phyloP scores from a whole-genome alignment of 305 asterid species.

The Withania somnifera region DNA sequence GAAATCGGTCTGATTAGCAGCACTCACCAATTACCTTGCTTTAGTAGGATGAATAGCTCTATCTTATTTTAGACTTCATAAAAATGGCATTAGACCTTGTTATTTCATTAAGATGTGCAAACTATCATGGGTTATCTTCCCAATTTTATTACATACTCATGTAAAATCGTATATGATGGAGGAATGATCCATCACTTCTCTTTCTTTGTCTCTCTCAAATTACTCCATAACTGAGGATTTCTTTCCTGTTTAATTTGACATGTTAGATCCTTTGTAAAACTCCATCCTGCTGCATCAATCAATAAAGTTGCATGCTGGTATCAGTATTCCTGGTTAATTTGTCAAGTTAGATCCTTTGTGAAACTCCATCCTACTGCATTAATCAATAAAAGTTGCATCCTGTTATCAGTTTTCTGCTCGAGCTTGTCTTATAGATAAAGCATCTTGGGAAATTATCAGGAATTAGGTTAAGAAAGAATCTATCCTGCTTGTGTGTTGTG shows the following conservation, averaged over 20 bases:
- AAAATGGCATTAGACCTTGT: neutral
- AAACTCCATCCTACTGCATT: neutral
- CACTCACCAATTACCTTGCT: neutral
- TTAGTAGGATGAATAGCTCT: neutral
- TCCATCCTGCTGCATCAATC: neutral
- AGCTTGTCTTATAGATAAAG: neutral
- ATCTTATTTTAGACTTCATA: neutral
- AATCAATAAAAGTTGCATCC: neutral
- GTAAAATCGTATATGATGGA: neutral
- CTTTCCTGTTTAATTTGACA: neutral
- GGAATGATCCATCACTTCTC: neutral
- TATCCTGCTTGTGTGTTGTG: neutral
- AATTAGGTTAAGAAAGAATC: neutral
- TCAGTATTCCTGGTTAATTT: neutral
- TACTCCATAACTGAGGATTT: neutral
- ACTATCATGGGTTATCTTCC: neutral
- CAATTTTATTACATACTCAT: neutral
- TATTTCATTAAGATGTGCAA: neutral
- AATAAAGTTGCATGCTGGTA: neutral
- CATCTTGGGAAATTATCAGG: neutral
- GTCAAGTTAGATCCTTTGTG: neutral
- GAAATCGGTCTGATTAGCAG: neutral
- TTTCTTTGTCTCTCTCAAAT: neutral
- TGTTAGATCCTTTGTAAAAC: neutral
- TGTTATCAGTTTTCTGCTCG: neutral